These are phyloP conservation scores for Persicaria tinctoria DNA, from an alignment of 148 eudicot species.

Conservation along the genomic window DNA sequence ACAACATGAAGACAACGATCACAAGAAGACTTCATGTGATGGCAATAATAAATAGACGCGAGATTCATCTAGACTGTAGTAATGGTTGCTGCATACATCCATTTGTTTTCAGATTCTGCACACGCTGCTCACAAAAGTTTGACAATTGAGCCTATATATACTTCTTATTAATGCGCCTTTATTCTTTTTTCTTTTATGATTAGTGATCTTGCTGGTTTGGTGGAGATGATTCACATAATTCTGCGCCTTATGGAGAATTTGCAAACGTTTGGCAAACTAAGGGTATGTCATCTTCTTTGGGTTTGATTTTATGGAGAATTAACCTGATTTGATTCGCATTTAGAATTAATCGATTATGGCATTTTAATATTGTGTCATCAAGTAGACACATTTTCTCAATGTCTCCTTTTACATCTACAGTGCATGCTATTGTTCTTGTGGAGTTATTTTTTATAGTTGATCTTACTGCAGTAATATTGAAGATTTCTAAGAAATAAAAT, in stretches of 20 bases:
- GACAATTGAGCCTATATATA: neutral
- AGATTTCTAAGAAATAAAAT: neutral
- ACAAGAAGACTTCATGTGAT: neutral
- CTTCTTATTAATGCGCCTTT: slow-evolving; percentile 17
- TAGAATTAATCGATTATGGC: neutral
- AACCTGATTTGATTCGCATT: neutral
- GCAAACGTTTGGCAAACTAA: slow-evolving; percentile 77
- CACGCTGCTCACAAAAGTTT: too few relatives aligned
- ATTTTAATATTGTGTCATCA: neutral
- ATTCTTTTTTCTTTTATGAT: slow-evolving; percentile 12
- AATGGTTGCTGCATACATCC: neutral
- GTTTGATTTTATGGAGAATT: neutral
- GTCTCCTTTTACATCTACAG: neutral
- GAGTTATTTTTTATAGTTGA: neutral
- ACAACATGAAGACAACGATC: neutral
- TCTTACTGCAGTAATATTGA: neutral
- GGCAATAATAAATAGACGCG: too few relatives aligned
- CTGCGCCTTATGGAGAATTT: slow-evolving; percentile 85
- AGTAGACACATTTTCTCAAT: neutral
- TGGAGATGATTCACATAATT: slow-evolving; percentile 70
- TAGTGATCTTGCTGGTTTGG: slow-evolving; percentile 91
- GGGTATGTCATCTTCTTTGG: slow-evolving; percentile 40
- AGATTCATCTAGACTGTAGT: neutral
- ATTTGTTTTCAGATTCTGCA: neutral
- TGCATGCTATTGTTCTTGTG: neutral